phyloP scores from a whole-genome alignment of 495 filamentous ascomycete genomes.

The Podospora appendiculata region DNA sequence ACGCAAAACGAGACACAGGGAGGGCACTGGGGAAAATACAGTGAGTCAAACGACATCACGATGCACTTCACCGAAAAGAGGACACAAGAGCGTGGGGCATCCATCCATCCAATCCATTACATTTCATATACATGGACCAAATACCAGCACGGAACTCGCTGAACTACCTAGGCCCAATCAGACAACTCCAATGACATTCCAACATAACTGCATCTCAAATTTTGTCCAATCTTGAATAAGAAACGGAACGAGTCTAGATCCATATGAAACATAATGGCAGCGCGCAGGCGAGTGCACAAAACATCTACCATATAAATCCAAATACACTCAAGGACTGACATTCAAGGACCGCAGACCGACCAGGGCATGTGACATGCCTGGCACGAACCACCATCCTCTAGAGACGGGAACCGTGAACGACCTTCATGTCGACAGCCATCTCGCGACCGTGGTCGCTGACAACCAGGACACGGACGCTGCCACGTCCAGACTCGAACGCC shows the following conservation, averaged over 20 bases:
- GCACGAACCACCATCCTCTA: conserved; percentile 22
- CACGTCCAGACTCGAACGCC: conserved; percentile 85
- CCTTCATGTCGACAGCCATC: conserved; percentile 97
- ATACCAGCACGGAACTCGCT: conserved; percentile 8
- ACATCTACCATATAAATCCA: conserved; percentile 2
- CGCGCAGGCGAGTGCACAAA: conserved; percentile 6
- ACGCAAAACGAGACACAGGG: too few relatives aligned
- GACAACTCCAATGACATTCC: background rate
- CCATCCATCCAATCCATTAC: conserved; percentile 20
- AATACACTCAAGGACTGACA: conserved; percentile 1
- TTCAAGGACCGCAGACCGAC: background rate
- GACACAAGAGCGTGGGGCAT: too few relatives aligned
- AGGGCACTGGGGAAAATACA: too few relatives aligned
- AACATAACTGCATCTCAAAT: conserved; percentile 9
- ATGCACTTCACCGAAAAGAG: too few relatives aligned
- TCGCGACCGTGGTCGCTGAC: conserved; percentile 91
- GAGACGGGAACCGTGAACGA: conserved; percentile 68
- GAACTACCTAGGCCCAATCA: conserved; percentile 10
- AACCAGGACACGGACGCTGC: conserved; percentile 88
- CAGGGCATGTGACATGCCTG: background rate
- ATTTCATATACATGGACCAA: conserved; percentile 27
- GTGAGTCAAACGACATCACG: too few relatives aligned
- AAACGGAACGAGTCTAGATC: conserved; percentile 17
- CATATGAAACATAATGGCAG: conserved; percentile 7
- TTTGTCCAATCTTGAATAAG: conserved; percentile 20